Conservation (phyloP, 164 flowering plant species). For the Warburgia ugandensis region DNA sequence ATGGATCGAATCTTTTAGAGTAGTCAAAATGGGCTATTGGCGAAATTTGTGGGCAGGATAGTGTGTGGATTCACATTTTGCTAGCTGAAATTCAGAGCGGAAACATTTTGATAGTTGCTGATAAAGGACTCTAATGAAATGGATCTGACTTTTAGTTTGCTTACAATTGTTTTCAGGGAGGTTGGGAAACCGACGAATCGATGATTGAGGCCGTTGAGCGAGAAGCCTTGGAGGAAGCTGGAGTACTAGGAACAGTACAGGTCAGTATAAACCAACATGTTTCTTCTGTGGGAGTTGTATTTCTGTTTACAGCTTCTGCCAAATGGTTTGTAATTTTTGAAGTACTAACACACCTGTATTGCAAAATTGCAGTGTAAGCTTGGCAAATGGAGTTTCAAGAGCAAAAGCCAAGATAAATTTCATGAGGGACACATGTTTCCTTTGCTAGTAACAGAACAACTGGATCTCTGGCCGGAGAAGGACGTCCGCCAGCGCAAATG, state of each 20-base stretch:
- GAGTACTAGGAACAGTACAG: slow-evolving; percentile 54
- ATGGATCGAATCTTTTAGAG: too few relatives aligned
- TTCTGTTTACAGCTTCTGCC: background rate
- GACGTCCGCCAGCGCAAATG: slow-evolving; percentile 47
- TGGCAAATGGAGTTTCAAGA: slow-evolving; percentile 63
- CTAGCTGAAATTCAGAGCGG: background rate
- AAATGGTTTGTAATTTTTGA: background rate
- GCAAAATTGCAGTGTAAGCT: slow-evolving; percentile 30
- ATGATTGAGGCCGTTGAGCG: slow-evolving; percentile 51
- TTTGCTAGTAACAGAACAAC: slow-evolving; percentile 53
- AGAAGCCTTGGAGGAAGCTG: slow-evolving; percentile 79
- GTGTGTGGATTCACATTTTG: background rate
- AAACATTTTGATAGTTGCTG: background rate
- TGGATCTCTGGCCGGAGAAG: slow-evolving; percentile 73
- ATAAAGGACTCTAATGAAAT: background rate
- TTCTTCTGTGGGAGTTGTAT: background rate
- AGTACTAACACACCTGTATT: background rate
- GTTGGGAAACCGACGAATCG: slow-evolving; percentile 79
- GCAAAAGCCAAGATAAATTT: slow-evolving; percentile 50
- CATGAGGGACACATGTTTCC: slow-evolving; percentile 84
- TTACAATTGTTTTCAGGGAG: slow-evolving; percentile 60
- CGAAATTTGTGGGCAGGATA: too few relatives aligned
- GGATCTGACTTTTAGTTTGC: background rate
- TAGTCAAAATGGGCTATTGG: too few relatives aligned
- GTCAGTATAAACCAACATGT: slow-evolving; percentile 11